phyloP scores from a whole-genome alignment of 208 protist species.

The Vickermania spadyakhi region DNA sequence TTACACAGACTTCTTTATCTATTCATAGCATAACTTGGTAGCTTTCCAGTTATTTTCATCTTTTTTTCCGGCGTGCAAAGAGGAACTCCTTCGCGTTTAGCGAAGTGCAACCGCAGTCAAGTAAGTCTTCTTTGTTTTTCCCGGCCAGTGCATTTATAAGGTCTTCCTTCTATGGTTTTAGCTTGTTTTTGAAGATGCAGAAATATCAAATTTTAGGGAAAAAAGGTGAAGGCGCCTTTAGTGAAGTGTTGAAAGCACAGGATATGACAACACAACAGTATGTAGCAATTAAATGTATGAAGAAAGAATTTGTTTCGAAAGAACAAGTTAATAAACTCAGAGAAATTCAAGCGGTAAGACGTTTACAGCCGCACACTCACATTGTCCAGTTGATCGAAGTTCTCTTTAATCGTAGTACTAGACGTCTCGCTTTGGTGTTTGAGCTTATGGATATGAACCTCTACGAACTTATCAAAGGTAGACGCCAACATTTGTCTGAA shows the following conservation, averaged over 20 bases:
- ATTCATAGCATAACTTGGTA: too few relatives aligned
- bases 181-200: conserved; percentile 62
- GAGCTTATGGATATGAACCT: conserved; percentile 98
- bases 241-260: conserved; percentile 95
- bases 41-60: too few relatives aligned
- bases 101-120: too few relatives aligned
- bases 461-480: conserved; percentile 93
- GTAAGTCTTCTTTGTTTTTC: conserved; percentile 1
- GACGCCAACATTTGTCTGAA: conserved; percentile 80
- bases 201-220: conserved; percentile 94
- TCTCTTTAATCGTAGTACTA: conserved; percentile 88
- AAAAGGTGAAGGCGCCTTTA: conserved; percentile 97
- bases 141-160: conserved; percentile 3
- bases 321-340: conserved; percentile 94
- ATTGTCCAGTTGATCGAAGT: conserved; percentile 95
- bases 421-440: conserved; percentile 94
- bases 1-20: too few relatives aligned
- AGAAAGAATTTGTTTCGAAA: conserved; percentile 89
- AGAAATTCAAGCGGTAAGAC: conserved; percentile 94
- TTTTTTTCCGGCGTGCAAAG: too few relatives aligned
- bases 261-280: conserved; percentile 79
- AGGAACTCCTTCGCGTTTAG: too few relatives aligned
- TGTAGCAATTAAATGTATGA: conserved; percentile 98
- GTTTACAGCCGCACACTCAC: conserved; percentile 90
- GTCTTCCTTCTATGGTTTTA: not conserved